Evolutionary conservation across 2,329 filamentous ascomycete species (phyloP), one percentile per base, ranked within the genome.

Genomic region (Emergomyces orientalis): DNA sequence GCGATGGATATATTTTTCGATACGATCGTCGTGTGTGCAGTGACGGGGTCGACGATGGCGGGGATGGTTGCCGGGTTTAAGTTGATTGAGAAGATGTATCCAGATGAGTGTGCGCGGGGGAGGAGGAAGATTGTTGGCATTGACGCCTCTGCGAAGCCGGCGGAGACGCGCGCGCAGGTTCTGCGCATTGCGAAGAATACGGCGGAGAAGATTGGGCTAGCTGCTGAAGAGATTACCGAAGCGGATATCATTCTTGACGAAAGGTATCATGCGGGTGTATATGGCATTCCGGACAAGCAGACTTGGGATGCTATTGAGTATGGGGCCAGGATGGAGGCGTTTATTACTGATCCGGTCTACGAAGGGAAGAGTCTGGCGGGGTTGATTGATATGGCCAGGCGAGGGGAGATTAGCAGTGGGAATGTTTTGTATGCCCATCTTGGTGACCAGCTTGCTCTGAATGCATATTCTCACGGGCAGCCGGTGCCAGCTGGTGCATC

Each of bases 261-360:
- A 43, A 71, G 84, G 65, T 90, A 88, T 70, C 86, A 89, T 72
- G 88, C 81, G 22, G 86, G 86, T 8, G 75, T 81, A 7, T 90
- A 90, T 72, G 88, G 88, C 1, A 80, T 89, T 63, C 86, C 87
- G 0, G 85, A 88, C 67, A 75, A 84, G 71, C 76, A 77, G 68
- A 90, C 88, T 1, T 80, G 87, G 59, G 85, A 85, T 39, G 87
- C 87, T 0, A 90, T 90, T 71, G 82, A 82, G 72, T 86, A 88
- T 70, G 86, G 84, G 5, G 88, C 88, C 0, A 73, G 78, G 63
- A 88, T 84, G 0, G 88, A 90, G 76, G 88, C 83, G 0, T 86
- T 90, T 68, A 88, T 90, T 65, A 90, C 87, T 0, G 88, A 90
- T 70, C 88, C 87, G 0, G 88, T 90, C 1, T 90, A 90, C 69